Evolutionary conservation across 2,329 filamentous ascomycete genomes (phyloP).

Genomic region (Fusarium piperis): DNA sequence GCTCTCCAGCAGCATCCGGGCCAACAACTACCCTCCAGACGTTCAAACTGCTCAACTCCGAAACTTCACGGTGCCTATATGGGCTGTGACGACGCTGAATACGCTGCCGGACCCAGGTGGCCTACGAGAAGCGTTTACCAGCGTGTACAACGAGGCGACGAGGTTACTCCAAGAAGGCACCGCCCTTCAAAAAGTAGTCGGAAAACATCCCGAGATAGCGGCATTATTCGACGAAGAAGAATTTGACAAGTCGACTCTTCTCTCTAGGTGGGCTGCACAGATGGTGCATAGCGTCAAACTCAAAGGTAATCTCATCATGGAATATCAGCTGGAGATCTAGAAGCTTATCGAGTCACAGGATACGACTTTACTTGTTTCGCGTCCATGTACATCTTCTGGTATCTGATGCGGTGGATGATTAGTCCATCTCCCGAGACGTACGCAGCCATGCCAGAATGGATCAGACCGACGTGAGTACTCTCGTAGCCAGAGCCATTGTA

Average conservation of each 20-base stretch:
- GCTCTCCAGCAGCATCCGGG: not conserved
- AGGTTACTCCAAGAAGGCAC: not conserved
- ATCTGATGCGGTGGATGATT: slow-evolving; percentile 25
- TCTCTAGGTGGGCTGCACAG: slow-evolving; percentile 21
- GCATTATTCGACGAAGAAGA: slow-evolving; percentile 6
- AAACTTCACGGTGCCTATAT: not conserved
- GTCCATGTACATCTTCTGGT: slow-evolving; percentile 16
- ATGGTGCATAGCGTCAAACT: slow-evolving; percentile 23
- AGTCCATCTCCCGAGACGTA: slow-evolving; percentile 11
- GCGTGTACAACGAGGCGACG: not conserved
- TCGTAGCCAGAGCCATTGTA: fast-evolving
- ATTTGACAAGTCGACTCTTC: slow-evolving; percentile 13
- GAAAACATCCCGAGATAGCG: not conserved
- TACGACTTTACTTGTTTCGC: slow-evolving; percentile 25
- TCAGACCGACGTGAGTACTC: not conserved
- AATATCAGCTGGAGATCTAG: not conserved
- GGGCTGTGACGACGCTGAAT: slow-evolving; percentile 11
- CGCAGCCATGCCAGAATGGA: slow-evolving; percentile 19
- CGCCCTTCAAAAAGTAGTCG: fast-evolving
- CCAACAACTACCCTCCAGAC: not conserved
- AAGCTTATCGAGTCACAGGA: not conserved
- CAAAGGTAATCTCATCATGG: not conserved
- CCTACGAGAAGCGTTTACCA: not conserved
- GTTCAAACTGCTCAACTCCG: slow-evolving; percentile 9
- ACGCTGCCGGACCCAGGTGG: not conserved